phyloP scores from a whole-genome alignment of 768 basidiomycete species.

The Omphalotus guepiniiformis region DNA sequence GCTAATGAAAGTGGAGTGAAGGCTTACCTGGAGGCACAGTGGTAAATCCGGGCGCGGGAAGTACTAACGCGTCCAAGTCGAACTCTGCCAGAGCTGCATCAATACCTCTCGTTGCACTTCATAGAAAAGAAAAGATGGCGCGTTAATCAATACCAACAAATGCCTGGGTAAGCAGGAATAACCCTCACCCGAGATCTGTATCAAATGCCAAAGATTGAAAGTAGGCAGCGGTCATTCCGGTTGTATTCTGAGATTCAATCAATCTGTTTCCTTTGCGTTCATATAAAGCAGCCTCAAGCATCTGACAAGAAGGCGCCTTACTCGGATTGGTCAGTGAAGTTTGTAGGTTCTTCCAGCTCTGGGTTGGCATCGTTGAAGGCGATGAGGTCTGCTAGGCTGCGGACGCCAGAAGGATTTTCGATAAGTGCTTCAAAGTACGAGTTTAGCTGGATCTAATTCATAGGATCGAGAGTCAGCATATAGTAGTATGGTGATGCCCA shows the following conservation, averaged over 20 bases:
- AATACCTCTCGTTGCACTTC: constrained; percentile 46
- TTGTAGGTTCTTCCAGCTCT: constrained; percentile 40
- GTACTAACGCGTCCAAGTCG: constrained; percentile 47
- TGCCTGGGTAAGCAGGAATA: too few species aligned
- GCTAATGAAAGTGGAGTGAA: neutral
- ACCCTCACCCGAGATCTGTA: constrained; percentile 45
- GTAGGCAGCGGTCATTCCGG: constrained; percentile 38
- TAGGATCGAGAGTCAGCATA: constrained; percentile 15
- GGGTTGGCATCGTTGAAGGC: constrained; percentile 52
- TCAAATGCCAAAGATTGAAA: constrained; percentile 40
- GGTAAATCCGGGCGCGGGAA: constrained; percentile 38
- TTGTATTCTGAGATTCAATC: constrained; percentile 33
- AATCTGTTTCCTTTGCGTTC: constrained; percentile 26
- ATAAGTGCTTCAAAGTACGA: constrained; percentile 43
- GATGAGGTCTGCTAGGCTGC: constrained; percentile 53
- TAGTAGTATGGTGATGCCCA: neutral
- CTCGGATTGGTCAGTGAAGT: constrained; percentile 33
- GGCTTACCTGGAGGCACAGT: constrained; percentile 34
- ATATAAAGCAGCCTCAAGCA: neutral
- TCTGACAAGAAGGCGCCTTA: constrained; percentile 16
- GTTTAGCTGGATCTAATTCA: constrained; percentile 45
- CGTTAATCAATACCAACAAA: too few species aligned
- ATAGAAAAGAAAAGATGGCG: too few species aligned
- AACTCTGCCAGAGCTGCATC: constrained; percentile 44
- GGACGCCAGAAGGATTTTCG: constrained; percentile 52